Evolutionary conservation across 768 basidiomycete species (phyloP), one percentile per base, ranked within the genome.

Genomic region (Termitomyces titanicus): DNA sequence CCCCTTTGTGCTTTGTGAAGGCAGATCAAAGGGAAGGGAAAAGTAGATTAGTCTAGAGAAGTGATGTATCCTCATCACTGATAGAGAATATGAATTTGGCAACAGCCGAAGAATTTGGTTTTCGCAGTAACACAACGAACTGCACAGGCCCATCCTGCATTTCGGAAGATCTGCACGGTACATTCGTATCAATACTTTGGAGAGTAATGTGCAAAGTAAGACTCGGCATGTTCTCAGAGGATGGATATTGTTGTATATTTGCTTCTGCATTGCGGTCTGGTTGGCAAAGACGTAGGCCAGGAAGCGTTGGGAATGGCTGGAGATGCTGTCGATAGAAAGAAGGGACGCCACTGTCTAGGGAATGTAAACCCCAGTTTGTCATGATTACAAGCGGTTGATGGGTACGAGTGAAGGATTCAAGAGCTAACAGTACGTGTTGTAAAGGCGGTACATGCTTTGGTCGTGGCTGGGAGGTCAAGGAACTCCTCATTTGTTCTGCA

Each of bases 341-440:
- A 11, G 53, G 27, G 49, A 50, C 37, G 22, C 27, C 55, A 25
- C 43, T 46, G 17, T 50, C 53, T 37, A 47, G 25, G 15, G 47
- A 31, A 43, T 56, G 56, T 39, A 86, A 71, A 33, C 73, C 85
- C 86, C 86, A 87, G 63, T 84, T 87, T 7, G 86, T 83, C 39
- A 89, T 58, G 49, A 85, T 61, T 24, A 74, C 75, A 42, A 86
- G 64, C 3, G 85, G 75, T 2, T 72, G 66, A 61, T 85, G 79
- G 4, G 77, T 76, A 18, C 65, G 59, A 43, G 77, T 81, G 42
- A 89, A 69, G 3, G 57, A 58, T 22, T 80, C 71, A 34, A 92
- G 65, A 15, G 81, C 77, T 5, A 66, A 62, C 20, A 79, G 59
- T 53, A 86, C 76, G 55, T 79, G 74, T 9, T 74, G 71, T 20